Evolutionary conservation across 2,329 filamentous ascomycete genomes (phyloP).

Genomic region (Colletotrichum spaethianum): DNA sequence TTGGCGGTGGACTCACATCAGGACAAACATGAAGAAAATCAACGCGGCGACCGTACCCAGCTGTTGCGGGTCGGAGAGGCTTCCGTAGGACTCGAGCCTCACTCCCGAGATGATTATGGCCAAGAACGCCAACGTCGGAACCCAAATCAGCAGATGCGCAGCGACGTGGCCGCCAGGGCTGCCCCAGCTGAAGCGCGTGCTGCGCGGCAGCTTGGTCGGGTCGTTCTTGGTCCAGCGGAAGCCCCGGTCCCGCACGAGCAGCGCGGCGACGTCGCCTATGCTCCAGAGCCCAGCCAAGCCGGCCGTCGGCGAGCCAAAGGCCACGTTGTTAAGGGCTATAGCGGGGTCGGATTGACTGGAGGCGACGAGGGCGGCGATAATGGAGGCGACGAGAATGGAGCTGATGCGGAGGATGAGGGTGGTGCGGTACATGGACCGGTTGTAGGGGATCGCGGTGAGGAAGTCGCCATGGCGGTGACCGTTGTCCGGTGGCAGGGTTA

Average conservation of each 20-base stretch:
- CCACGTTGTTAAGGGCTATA: not conserved
- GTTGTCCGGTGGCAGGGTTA: constrained; percentile 14
- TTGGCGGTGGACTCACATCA: constrained; percentile 5
- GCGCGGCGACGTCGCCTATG: constrained; percentile 18
- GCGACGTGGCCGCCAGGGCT: constrained; percentile 18
- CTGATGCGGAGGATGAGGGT: constrained; percentile 27
- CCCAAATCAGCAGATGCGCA: constrained; percentile 36
- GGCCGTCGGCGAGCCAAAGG: constrained; percentile 24
- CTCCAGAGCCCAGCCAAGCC: constrained; percentile 30
- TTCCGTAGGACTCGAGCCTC: no score
- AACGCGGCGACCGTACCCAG: not conserved
- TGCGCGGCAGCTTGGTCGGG: not conserved
- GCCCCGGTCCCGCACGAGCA: constrained; percentile 28
- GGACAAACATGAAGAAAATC: constrained; percentile 34
- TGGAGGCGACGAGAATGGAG: constrained; percentile 29
- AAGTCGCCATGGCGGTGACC: constrained; percentile 38
- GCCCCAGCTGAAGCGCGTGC: constrained; percentile 33
- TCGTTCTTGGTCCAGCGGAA: constrained; percentile 26
- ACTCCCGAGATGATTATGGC: not conserved
- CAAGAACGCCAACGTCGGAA: constrained; percentile 2
- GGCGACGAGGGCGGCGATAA: constrained; percentile 27
- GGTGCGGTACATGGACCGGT: constrained; percentile 38
- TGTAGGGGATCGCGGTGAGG: constrained; percentile 38
- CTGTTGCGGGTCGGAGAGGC: not conserved
- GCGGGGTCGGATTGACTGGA: not conserved